Evolutionary conservation across 306 rosid genomes (phyloP).

Genomic region (Quercus alba): DNA sequence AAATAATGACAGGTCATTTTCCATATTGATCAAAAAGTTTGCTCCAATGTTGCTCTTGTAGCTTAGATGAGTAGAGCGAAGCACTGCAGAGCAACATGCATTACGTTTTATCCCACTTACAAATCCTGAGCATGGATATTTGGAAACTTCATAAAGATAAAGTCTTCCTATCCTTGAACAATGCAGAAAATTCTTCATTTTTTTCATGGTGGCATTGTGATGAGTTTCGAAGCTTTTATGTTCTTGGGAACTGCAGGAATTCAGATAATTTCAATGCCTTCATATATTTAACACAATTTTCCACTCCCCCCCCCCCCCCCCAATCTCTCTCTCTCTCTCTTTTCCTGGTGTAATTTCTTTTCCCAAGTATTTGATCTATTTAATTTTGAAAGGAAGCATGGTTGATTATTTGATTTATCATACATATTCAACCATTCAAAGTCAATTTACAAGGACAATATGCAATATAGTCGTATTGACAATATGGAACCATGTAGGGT

Average conservation of each 20-base stretch:
- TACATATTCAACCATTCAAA: neutral
- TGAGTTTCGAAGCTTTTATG: neutral
- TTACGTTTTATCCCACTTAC: neutral
- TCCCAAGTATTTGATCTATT: neutral
- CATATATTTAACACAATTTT: neutral
- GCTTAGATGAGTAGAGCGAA: neutral
- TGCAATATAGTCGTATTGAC: constrained; percentile 9
- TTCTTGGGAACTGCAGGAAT: neutral
- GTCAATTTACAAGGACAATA: neutral
- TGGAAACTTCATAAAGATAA: neutral
- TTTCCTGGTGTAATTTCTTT: neutral
- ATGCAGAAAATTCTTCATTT: neutral
- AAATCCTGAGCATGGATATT: neutral
- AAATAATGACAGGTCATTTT: constrained; percentile 1
- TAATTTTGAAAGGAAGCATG: neutral
- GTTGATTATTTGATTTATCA: neutral
- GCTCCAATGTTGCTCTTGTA: neutral
- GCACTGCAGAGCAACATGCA: neutral
- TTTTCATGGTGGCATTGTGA: neutral
- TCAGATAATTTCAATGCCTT: neutral
- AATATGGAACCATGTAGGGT: constrained; percentile 46
- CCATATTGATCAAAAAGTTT: constrained; percentile 2
- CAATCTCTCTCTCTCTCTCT: neutral
- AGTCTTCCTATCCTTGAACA: neutral
- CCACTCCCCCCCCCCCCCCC: neutral